Percentiles rank a stretch among this genome's conserved stretches.
These are phyloP conservation scores for Aspergillus sp. DNA, from an alignment of 2,329 filamentous ascomycete genomes.

Conservation along the genomic window DNA sequence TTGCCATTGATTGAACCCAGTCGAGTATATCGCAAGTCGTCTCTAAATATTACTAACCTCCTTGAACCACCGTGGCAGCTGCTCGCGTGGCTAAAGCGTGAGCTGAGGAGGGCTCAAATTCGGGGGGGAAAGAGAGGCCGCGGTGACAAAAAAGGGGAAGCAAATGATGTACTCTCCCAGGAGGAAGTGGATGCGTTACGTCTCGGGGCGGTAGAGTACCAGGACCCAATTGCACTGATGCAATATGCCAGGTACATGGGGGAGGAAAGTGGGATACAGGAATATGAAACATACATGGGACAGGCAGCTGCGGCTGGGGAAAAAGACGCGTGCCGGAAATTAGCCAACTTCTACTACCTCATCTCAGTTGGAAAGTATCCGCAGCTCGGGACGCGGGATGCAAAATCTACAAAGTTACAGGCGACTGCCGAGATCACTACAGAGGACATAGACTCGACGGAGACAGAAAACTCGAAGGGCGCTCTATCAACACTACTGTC, in stretches of 20 bases:
- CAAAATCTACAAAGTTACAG: background rate
- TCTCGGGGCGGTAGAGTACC: constrained; percentile 30
- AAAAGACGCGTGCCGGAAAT: constrained; percentile 29
- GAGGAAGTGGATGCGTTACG: constrained; percentile 23
- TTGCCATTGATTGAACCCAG: constrained; percentile 23
- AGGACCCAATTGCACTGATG: constrained; percentile 30
- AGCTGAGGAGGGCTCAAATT: background rate
- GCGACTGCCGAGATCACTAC: background rate
- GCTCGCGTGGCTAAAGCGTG: constrained; percentile 24
- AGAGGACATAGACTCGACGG: background rate
- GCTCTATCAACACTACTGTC: constrained; percentile 2
- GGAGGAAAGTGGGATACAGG: constrained; percentile 21
- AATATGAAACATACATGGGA: constrained; percentile 37
- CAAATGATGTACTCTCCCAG: background rate
- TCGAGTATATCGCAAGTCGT: background rate
- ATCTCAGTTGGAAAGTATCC: constrained; percentile 27
- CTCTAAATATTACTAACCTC: background rate
- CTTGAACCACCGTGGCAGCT: constrained; percentile 26
- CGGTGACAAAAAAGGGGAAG: background rate
- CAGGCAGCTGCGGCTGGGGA: constrained; percentile 33
- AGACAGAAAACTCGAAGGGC: background rate
- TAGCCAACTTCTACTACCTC: constrained; percentile 40
- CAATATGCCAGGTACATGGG: constrained; percentile 26
- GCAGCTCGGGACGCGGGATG: constrained; percentile 15
- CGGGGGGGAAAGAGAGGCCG: background rate